phyloP scores from a whole-genome alignment of 352 stramenopile genomes.

The Globisporangium cystogenes region DNA sequence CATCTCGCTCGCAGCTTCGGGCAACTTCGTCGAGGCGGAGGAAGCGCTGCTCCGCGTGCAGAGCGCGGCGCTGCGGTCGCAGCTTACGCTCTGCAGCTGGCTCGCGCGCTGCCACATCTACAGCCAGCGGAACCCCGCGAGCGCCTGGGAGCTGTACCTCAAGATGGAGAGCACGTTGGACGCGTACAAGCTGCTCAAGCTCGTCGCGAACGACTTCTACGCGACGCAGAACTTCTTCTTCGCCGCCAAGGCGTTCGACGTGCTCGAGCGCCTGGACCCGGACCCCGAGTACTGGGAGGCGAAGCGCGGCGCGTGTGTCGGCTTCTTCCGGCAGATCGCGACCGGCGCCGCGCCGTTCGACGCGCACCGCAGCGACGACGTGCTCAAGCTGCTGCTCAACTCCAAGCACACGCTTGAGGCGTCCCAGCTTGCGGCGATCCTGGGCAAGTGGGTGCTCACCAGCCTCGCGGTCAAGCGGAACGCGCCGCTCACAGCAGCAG shows the following conservation, averaged over 20 bases:
- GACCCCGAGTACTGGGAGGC: constrained; percentile 74
- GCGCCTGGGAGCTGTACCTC: constrained; percentile 67
- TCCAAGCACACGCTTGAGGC: constrained; percentile 57
- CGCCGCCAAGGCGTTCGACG: constrained; percentile 65
- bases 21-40: constrained; percentile 42
- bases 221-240: constrained; percentile 50
- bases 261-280: constrained; percentile 62
- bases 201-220: constrained; percentile 74
- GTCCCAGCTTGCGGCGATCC: constrained; percentile 31
- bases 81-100: constrained; percentile 47
- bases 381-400: constrained; percentile 37
- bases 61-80: constrained; percentile 18
- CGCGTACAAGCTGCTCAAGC: constrained; percentile 46
- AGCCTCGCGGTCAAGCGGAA: background rate
- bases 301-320: constrained; percentile 62
- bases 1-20: constrained; percentile 40
- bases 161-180: constrained; percentile 41
- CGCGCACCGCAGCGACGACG: constrained; percentile 32
- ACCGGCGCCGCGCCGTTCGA: constrained; percentile 18
- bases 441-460: constrained; percentile 32
- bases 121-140: constrained; percentile 16
- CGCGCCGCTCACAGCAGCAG: no score
- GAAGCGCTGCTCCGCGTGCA: constrained; percentile 49
- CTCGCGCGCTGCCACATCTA: constrained; percentile 53
- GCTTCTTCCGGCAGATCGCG: constrained; percentile 56